Evolutionary conservation across 2,329 filamentous ascomycete species (phyloP), one percentile per base, ranked within the genome.

Genomic region (Colletotrichum sojae): DNA sequence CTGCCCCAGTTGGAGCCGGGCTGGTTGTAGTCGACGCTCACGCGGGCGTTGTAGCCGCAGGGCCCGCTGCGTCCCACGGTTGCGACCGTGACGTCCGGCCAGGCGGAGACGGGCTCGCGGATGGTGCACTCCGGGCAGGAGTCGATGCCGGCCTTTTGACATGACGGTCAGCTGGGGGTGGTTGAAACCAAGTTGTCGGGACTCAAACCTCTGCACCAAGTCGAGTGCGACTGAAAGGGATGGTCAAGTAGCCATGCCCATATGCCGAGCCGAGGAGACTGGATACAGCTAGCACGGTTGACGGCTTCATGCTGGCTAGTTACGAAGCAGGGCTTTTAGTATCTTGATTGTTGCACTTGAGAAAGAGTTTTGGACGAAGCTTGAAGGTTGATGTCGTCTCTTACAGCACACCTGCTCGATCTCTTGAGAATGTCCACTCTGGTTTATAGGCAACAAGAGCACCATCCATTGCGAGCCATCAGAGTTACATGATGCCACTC

Each of bases 41-140:
- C 84, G 12, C 85, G 83, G 3, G 84, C 83, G 58, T 88, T 88
- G 75, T 86, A 88, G 2, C 86, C 86, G 55, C 86, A 88, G 2
- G 84, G 83, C 0, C 86, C 86, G 59, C 80, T 85, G 3, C 84
- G 80, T 18, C 82, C 83, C 1, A 88, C 84, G 2, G 76, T 74
- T 0, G 85, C 85, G 0, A 73, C 75, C 20, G 83, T 77, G 5
- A 87, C 76, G 54, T 85, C 78, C 0, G 86, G 86, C 85, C 85
- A 88, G 1, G 85, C 76, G 0, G 73, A 69, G 3, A 88, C 85
- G 0, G 86, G 86, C 68, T 88, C 86, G 1, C 86, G 82, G 63
- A 88, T 88, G 6, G 84, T 82, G 71, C 85, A 88, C 74, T 88
- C 86, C 0, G 86, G 86, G 71, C 85, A 88, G 0, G 84, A 82